Base-by-base conservation (phyloP, 1,139 yeast species). In the Pichia cactophila region DNA sequence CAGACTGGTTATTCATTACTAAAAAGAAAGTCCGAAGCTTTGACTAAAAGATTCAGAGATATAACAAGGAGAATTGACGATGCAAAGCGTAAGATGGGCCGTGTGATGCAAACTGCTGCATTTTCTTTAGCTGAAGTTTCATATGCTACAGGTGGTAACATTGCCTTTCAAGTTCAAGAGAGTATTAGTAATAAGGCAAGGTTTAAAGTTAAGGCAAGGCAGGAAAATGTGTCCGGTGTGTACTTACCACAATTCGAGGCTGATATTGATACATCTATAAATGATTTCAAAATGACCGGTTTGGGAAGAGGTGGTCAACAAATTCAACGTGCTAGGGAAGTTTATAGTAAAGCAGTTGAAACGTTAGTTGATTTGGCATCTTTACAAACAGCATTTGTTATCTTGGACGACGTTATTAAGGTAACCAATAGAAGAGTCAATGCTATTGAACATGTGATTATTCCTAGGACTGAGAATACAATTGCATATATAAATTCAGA, bases 301-400 rank as follows among this genome's bases (percentile, higher is more conserved):
- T 75, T 92, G 60, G 98, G 98, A 47, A 80, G 97, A 65, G 98
- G 98, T 69, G 97, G 98, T 55, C 98, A 92, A 68, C 98, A 92
- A 68, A 95, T 92, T 49, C 96, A 87, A 68, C 86, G 84, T 68
- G 97, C 97, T 49, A 89, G 90, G 67, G 78, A 79, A 59, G 96
- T 92, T 39, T 92, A 92, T 68, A 83, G 96, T 36, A 87, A 85
- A 63, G 96, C 97, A 9, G 97, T 92, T 23, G 97, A 92, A 68
- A 89, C 97, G 0, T 77, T 92, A 58, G 97, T 92, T 45, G 97
- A 89, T 65, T 77, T 92, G 61, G 98, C 98, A 0, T 88, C 97
- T 11, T 74, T 92, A 62, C 94, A 86, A 68, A 92, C 98, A 4
- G 97, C 97, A 5, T 92, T 92, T 66, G 88, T 92, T 54, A 90